Evolutionary conservation across 2,329 filamentous ascomycete species (phyloP).

Genomic region (Diaporthe capsici): DNA sequence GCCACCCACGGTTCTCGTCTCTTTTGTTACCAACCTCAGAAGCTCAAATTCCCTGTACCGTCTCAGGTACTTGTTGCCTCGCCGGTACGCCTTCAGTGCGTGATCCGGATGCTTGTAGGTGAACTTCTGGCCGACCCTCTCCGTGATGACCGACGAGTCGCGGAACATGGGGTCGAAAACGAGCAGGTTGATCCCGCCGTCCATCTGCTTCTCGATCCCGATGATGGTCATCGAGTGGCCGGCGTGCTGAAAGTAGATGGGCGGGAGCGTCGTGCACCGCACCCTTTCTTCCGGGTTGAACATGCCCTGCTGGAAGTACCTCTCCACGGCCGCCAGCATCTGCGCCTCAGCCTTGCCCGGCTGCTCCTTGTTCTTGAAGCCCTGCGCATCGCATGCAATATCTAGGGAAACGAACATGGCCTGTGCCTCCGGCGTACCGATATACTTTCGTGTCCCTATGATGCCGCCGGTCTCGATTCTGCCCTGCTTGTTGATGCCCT

Average conservation of each 20-base stretch:
- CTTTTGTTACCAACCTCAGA: constrained; percentile 66
- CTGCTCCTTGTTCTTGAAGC: constrained; percentile 64
- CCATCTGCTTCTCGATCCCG: constrained; percentile 79
- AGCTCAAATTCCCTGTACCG: constrained; percentile 85
- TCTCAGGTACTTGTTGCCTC: constrained; percentile 76
- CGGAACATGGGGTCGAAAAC: constrained; percentile 91
- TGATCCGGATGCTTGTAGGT: constrained; percentile 61
- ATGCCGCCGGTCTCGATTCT: constrained; percentile 89
- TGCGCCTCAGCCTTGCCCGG: constrained; percentile 63
- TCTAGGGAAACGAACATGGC: constrained; percentile 80
- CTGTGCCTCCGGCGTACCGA: constrained; percentile 92
- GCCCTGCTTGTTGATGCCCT: constrained; percentile 82
- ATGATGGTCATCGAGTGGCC: constrained; percentile 94
- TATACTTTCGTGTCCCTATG: constrained; percentile 91
- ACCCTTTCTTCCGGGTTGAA: constrained; percentile 71
- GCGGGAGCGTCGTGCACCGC: constrained; percentile 79
- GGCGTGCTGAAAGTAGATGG: constrained; percentile 91
- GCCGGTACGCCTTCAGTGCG: constrained; percentile 80
- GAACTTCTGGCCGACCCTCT: constrained; percentile 66
- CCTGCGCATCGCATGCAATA: constrained; percentile 77
- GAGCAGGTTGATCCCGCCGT: constrained; percentile 78
- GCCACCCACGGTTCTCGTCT: not conserved
- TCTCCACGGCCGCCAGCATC: constrained; percentile 77
- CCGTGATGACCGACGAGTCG: constrained; percentile 74
- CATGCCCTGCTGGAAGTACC: constrained; percentile 77